Evolutionary conservation across 2,329 filamentous ascomycete genomes (phyloP).

Genomic region (Atkinsonella hypoxylon): DNA sequence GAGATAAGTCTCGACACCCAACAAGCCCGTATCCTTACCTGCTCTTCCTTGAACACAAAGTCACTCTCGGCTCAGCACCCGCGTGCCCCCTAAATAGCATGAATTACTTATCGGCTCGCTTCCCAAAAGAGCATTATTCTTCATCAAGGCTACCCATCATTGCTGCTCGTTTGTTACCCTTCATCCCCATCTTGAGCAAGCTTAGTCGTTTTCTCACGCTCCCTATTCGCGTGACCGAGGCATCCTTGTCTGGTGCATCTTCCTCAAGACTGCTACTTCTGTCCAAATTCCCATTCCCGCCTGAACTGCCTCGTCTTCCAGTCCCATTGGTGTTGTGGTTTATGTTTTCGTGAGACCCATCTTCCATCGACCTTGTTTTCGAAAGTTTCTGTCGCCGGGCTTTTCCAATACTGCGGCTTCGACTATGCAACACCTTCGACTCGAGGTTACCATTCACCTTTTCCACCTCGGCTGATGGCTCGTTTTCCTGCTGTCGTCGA

Average conservation of each 20-base stretch:
- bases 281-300: slow-evolving; percentile 18
- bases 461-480: slow-evolving; percentile 18
- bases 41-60: background rate
- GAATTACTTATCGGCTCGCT: slow-evolving; percentile 10
- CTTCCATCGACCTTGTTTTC: slow-evolving; percentile 25
- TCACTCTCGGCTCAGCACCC: background rate
- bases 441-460: slow-evolving; percentile 19
- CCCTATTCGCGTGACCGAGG: slow-evolving; percentile 35
- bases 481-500: slow-evolving; percentile 34
- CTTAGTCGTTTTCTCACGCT: slow-evolving; percentile 71
- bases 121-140: slow-evolving; percentile 27
- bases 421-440: slow-evolving; percentile 18
- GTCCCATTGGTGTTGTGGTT: background rate
- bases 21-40: background rate
- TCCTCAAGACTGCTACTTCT: slow-evolving; percentile 13
- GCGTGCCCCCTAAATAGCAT: background rate
- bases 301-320: slow-evolving; percentile 13
- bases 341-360: slow-evolving; percentile 11
- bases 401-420: slow-evolving; percentile 19
- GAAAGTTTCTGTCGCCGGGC: slow-evolving; percentile 31
- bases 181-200: slow-evolving; percentile 63
- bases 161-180: slow-evolving; percentile 43
- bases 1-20: background rate
- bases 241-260: slow-evolving; percentile 17
- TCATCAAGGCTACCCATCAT: slow-evolving; percentile 44